Base-by-base conservation (phyloP, 352 stramenopile species). In the Aphanomyces cochlioides region DNA sequence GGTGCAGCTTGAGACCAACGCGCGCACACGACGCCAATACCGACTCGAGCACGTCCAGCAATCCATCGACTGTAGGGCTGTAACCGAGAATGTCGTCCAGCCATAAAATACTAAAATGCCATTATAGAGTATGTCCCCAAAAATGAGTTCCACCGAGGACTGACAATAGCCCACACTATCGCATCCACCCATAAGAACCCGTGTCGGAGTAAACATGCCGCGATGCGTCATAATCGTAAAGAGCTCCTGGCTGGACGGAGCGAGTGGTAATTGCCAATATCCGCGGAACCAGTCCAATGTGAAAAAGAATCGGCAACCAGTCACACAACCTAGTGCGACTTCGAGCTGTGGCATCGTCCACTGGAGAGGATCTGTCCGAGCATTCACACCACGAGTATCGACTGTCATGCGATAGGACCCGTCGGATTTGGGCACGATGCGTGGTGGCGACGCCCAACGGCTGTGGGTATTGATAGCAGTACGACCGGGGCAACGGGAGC, bases 271-370 rank as follows among this genome's bases (percentile, higher is more conserved):
- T 53, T 73, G 54, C 72, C 66, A 75, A 38, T 78, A 78, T 0
- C 69, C 69, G 8, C 43, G 17, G 19, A 77, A 75, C 73, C 69
- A 79, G 37, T 78, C 75, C 0, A 76, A 40, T 0, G 67, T 47
- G 34, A 79, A 77, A 56, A 67, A 75, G 5, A 72, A 36, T 21
- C 47, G 57, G 0, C 61, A 56, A 12, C 54, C 53, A 43, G 56
- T 66, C 3, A 72, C 6, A 12, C 37, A 39, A 34, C n/a, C 56
- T 3, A 75, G 43, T 12, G 43, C 43, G 43, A 50, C 43, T 50
- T 34, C 72, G 2, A 74, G 4, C 3, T 65, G 12, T 3, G 67
- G 67, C 72, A 77, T 74, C 1, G 72, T 57, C 72, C 67, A 74
- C n/a, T 36, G 66, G 72, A 76, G 5, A 59, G 28, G 12, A 19